phyloP scores from a whole-genome alignment of 768 basidiomycete species.

The Boletus sp. region DNA sequence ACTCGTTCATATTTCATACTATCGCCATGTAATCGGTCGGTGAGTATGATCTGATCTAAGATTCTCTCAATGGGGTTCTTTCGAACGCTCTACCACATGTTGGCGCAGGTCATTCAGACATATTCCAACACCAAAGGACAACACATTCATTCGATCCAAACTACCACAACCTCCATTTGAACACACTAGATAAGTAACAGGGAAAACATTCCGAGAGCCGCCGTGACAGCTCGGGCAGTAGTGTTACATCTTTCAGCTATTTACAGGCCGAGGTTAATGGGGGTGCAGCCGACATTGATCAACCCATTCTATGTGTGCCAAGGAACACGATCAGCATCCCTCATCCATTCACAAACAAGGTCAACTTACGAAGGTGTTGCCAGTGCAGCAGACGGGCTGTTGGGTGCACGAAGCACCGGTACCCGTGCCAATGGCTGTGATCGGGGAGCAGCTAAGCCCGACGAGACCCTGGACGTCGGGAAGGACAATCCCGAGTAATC shows the following conservation, averaged over 20 bases:
- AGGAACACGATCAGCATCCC: background rate
- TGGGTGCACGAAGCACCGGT: conserved; percentile 3
- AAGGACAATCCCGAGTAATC: background rate
- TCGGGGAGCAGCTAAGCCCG: conserved; percentile 1
- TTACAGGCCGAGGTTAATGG: conserved; percentile 9
- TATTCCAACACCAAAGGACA: background rate
- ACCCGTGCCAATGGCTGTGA: background rate
- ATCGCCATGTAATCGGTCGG: background rate
- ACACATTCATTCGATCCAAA: background rate
- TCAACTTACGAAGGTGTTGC: conserved; percentile 10
- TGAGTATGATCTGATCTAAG: background rate
- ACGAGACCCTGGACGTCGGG: background rate
- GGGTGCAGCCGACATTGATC: conserved; percentile 15
- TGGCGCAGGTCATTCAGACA: too few species aligned
- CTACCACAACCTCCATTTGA: too few species aligned
- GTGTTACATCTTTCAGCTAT: background rate
- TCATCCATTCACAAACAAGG: too few species aligned
- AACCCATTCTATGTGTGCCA: conserved; percentile 2
- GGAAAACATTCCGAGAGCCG: background rate
- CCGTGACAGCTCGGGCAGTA: background rate
- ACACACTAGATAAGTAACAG: background rate
- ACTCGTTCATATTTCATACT: background rate
- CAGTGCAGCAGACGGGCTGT: conserved; percentile 19
- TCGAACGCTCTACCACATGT: background rate
- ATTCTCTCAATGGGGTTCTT: background rate